Conservation (phyloP, 331 rosid species). For the Rhamnella rubrinervis region DNA sequence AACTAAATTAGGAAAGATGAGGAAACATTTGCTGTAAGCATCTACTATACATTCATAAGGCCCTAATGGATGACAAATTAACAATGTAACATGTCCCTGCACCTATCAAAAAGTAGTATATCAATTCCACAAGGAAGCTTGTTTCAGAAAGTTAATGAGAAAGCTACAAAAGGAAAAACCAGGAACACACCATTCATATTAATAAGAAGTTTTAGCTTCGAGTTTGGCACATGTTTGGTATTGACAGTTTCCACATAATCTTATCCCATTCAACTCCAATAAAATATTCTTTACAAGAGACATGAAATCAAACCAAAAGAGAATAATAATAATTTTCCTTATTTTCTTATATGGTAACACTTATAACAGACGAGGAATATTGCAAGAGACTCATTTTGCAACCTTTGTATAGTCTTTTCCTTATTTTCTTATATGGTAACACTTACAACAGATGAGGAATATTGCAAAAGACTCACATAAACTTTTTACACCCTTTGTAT, state of each 20-base stretch:
- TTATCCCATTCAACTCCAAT: background rate
- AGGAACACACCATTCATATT: too few relatives aligned
- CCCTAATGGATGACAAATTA: background rate
- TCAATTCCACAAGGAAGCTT: too few relatives aligned
- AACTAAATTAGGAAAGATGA: too few relatives aligned
- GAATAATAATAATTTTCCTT: background rate
- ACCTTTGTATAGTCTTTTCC: conserved; percentile 52
- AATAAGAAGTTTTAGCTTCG: too few relatives aligned
- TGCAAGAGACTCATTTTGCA: conserved; percentile 60
- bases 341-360: background rate
- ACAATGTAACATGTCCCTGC: background rate
- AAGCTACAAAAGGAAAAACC: too few relatives aligned
- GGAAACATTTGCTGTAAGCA: too few relatives aligned
- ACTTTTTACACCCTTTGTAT: conserved; percentile 68
- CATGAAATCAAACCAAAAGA: background rate
- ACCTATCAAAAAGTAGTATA: background rate
- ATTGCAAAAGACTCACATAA: conserved; percentile 60
- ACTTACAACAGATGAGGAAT: conserved; percentile 7
- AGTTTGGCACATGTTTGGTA: background rate
- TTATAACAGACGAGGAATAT: conserved; percentile 7
- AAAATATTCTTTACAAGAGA: background rate
- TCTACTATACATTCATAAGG: background rate
- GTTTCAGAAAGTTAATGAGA: too few relatives aligned
- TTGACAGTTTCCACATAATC: background rate
- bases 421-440: background rate